A percentile compares a stretch with the other conserved stretches of the same genome.
Conservation (phyloP, 2,329 filamentous ascomycete genomes). For the Coleophoma eucalyptorum region DNA sequence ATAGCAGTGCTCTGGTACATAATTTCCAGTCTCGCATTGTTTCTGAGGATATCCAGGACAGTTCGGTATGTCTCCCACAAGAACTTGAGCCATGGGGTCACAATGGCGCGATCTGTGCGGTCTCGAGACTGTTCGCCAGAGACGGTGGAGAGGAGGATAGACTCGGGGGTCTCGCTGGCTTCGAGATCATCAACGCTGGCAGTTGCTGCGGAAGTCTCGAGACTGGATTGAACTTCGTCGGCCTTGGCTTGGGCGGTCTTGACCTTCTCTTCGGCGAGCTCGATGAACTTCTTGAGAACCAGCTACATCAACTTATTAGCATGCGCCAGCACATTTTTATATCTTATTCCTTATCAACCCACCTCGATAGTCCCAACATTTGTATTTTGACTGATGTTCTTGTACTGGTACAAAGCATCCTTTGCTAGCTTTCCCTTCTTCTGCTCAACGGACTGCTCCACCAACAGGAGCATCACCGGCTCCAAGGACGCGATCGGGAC, state of each 20-base stretch:
- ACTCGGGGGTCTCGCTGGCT: constrained; percentile 95
- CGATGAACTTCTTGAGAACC: constrained; percentile 96
- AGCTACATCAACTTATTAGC: constrained; percentile 45
- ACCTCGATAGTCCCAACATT: constrained; percentile 98
- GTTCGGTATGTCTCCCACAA: constrained; percentile 99
- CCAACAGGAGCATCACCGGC: constrained; percentile 97
- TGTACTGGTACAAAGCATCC: constrained; percentile 98
- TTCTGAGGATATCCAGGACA: constrained; percentile 96
- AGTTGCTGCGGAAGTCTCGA: constrained; percentile 70
- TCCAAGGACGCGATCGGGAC: constrained; percentile 93
- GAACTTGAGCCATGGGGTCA: constrained; percentile 99
- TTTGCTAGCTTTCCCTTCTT: constrained; percentile 98
- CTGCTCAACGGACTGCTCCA: constrained; percentile 93
- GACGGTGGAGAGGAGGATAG: constrained; percentile 94
- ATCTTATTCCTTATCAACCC: constrained; percentile 19
- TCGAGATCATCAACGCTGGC: constrained; percentile 90
- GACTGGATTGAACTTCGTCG: constrained; percentile 85
- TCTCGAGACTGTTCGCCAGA: constrained; percentile 97
- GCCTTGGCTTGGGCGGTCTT: constrained; percentile 94
- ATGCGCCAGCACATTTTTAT: neutral
- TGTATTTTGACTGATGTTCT: constrained; percentile 99
- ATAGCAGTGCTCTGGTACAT: constrained; percentile 98
- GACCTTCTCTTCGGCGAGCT: constrained; percentile 93
- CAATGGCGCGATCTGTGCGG: constrained; percentile 94
- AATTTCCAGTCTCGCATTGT: constrained; percentile 95